A percentile compares a stretch with the other conserved stretches of the same genome.
Evolutionary conservation across 2,329 filamentous ascomycete genomes (phyloP).

Genomic region (Fusarium acutatum): DNA sequence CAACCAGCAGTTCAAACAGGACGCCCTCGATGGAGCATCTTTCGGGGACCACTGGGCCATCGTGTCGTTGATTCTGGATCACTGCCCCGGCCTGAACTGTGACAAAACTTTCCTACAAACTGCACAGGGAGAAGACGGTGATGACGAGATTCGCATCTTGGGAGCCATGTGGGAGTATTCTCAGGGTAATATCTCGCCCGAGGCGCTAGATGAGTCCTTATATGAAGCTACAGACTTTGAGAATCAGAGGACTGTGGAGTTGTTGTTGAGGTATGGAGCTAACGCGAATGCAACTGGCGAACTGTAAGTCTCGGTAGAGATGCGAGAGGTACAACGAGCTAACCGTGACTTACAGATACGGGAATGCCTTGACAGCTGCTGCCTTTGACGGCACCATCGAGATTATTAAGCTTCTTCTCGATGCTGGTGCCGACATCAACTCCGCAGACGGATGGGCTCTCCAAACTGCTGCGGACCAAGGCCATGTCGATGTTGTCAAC

Average conservation of each 20-base stretch:
- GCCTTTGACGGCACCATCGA: conserved; percentile 48
- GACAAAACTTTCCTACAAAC: conserved; percentile 47
- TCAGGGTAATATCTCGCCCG: conserved; percentile 42
- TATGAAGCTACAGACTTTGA: conserved; percentile 52
- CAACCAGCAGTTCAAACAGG: conserved; percentile 43
- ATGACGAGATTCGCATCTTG: conserved; percentile 48
- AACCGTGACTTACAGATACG: conserved; percentile 22
- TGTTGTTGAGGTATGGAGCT: conserved; percentile 48
- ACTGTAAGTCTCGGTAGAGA: conserved; percentile 36
- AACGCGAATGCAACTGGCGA: conserved; percentile 50
- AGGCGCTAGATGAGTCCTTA: conserved; percentile 46
- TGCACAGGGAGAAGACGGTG: conserved; percentile 43
- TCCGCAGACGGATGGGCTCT: conserved; percentile 48
- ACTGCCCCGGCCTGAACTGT: conserved; percentile 45
- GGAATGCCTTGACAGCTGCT: conserved; percentile 46
- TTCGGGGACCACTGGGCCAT: conserved; percentile 51
- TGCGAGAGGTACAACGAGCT: not conserved
- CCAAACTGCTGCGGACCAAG: conserved; percentile 48
- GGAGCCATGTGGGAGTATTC: conserved; percentile 51
- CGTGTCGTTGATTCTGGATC: conserved; percentile 47
- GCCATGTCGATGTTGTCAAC: conserved; percentile 47
- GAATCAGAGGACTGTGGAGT: conserved; percentile 48
- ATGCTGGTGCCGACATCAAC: conserved; percentile 47
- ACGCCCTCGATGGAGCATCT: conserved; percentile 46
- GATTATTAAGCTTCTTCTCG: conserved; percentile 45